Percentiles rank a stretch among this genome's conserved stretches.
Conservation (phyloP, 257 asterid genomes). For the Solanum lycopersicoides region DNA sequence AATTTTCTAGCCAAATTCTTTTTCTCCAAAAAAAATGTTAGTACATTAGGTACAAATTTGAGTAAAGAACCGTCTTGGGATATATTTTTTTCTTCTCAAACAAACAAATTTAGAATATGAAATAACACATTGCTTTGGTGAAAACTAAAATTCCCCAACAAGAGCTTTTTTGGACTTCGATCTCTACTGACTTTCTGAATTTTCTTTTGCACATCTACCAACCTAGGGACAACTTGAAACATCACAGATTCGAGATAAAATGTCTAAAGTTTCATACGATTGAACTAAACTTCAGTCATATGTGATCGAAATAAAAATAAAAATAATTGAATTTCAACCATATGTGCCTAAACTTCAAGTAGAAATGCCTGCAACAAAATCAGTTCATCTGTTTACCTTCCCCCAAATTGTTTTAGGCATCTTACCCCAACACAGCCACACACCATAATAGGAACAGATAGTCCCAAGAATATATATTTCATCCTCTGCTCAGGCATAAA, state of each 20-base stretch:
- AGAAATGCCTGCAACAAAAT: neutral
- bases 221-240: neutral
- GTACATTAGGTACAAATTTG: neutral
- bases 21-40: too few species aligned
- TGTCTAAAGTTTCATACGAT: neutral
- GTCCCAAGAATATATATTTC: neutral
- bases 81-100: neutral
- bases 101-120: neutral
- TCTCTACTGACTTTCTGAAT: rapidly evolving
- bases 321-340: neutral
- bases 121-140: neutral
- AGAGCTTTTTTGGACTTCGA: neutral
- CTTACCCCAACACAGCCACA: neutral
- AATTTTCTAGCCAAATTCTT: too few species aligned
- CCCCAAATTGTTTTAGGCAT: neutral
- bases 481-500: neutral
- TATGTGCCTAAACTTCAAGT: neutral
- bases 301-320: neutral
- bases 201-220: neutral
- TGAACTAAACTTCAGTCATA: neutral
- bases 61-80: neutral
- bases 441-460: neutral
- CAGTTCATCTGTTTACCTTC: neutral
- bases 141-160: neutral
- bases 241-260: too few species aligned